phyloP scores from a whole-genome alignment of 495 filamentous ascomycete genomes.

The Elaphomyces granulatus region DNA sequence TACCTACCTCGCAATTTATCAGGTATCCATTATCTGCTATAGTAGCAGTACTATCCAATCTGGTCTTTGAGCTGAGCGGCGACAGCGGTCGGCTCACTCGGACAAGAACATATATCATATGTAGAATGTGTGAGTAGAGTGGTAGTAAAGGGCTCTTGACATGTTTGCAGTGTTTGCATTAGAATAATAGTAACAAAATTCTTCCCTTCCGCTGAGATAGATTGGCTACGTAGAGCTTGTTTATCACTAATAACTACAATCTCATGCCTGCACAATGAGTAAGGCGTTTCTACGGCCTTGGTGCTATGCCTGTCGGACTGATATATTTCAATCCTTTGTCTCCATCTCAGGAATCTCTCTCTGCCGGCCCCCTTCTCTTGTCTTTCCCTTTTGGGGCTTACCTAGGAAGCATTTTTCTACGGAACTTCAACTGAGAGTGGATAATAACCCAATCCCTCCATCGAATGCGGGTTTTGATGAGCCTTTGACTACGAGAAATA shows the following conservation, averaged over 20 bases:
- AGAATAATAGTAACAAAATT: no score
- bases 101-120: no score
- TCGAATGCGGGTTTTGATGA: slow-evolving; percentile 8
- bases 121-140: no score
- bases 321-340: slow-evolving; percentile 15
- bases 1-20: no score
- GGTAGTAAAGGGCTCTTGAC: background rate
- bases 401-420: slow-evolving; percentile 18
- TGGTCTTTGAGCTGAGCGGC: no score
- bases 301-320: slow-evolving; percentile 18
- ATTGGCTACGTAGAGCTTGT: no score
- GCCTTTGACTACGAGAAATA: no score
- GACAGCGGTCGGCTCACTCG: no score
- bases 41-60: no score
- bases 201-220: no score
- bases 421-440: slow-evolving; percentile 11
- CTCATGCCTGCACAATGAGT: slow-evolving; percentile 16
- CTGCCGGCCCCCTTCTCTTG: slow-evolving; percentile 1
- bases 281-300: slow-evolving; percentile 16
- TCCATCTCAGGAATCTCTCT: slow-evolving; percentile 12
- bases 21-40: no score
- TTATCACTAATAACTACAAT: no score
- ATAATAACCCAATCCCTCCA: slow-evolving; percentile 11
- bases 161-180: slow-evolving; percentile 13
- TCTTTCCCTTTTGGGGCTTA: background rate